A percentile compares a stretch with the other conserved stretches of the same genome.
phyloP scores from a whole-genome alignment of 1,284 basidiomycete genomes.

The Somion occarium region DNA sequence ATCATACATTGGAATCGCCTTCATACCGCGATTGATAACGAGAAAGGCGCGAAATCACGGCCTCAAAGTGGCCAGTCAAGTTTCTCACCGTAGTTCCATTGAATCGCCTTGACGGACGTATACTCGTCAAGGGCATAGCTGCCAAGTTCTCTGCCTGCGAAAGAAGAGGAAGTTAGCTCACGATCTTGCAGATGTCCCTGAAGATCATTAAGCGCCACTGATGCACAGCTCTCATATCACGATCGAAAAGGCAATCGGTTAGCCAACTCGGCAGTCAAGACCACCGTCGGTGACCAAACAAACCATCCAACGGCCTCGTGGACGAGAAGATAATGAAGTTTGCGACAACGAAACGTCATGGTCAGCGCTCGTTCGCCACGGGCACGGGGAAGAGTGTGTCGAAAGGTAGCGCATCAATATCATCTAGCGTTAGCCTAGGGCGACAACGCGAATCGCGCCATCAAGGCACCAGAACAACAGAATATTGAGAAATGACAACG shows the following conservation, averaged over 20 bases:
- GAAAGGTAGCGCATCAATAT: too few relatives aligned
- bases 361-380: not conserved
- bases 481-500: conserved; percentile 10
- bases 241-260: not conserved
- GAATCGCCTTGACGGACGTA: conserved; percentile 81
- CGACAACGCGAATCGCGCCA: not conserved
- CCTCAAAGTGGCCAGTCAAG: conserved; percentile 75
- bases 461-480: not conserved
- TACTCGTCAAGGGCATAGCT: conserved; percentile 84
- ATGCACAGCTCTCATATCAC: not conserved
- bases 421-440: too few relatives aligned
- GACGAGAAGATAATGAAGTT: not conserved
- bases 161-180: conserved; percentile 6
- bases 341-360: not conserved
- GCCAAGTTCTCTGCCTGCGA: conserved; percentile 81
- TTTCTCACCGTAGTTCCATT: conserved; percentile 84
- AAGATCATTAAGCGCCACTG: conserved; percentile 2
- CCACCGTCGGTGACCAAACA: not conserved
- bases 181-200: conserved; percentile 9
- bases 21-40: too few relatives aligned
- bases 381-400: not conserved
- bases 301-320: not conserved
- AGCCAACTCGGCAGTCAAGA: not conserved
- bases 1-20: too few relatives aligned
- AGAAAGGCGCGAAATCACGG: too few relatives aligned